Evolutionary conservation across 2,329 filamentous ascomycete species (phyloP), one percentile per base, ranked within the genome.

Genomic region (Cercospora sp.): DNA sequence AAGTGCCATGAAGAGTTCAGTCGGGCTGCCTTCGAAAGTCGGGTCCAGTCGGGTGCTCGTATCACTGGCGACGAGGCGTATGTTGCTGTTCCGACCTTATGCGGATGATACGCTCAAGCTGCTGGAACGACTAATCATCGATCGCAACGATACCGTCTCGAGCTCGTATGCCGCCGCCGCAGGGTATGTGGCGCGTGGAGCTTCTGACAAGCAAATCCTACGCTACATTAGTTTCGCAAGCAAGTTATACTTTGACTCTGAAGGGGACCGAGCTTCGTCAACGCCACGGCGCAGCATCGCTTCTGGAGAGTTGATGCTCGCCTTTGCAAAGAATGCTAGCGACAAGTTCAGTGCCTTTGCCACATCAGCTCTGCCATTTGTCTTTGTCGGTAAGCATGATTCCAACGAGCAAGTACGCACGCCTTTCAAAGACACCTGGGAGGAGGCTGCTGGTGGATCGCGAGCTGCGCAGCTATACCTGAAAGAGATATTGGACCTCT

Each of bases 1-100:
- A 77, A 85, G 86, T 31, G 90, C 91, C 0, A 92, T 98, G 80
- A 95, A 94, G 77, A 89, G 87, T 28, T 92, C 94, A 1, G 89
- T 99, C 42, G 94, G 94, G 1, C 89, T 98, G 80, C 94, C 94
- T 1, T 96, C 93, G 0, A 98, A 98, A 82, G 91, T 98, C 59
- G 95, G 93, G 42, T 96, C 93, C 75, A 91, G 91, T 71, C 88
- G 93, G 65, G 89, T 97, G 2, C 84, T 99, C 33, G 91, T 92
- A 7, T 94, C 92, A 0, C 85, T 99, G 7, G 91, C 92, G 61
- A 94, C 94, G 61, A 88, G 93, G 12, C 91, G 94, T 71, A 88
- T 87, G 40, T 85, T 89, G 42, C 83, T 94, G 31, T 92, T 97
- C 78, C 87, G 86, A 42, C 89, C 91, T 0, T 89, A 94, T 74